Conservation (phyloP, 768 basidiomycete genomes). For the Leccinum truebloodii region DNA sequence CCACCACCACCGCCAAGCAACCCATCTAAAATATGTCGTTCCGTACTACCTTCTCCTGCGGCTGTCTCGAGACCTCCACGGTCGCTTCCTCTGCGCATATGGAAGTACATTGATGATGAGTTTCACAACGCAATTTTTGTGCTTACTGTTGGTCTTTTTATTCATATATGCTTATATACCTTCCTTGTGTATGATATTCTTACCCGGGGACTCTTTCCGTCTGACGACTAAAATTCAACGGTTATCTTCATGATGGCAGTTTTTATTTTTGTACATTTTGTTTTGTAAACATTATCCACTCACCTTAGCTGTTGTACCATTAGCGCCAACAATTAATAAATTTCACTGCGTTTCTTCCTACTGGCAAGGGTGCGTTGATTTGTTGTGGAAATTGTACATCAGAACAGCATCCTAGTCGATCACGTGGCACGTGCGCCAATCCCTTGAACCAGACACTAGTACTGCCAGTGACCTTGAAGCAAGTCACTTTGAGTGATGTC, state of each 20-base stretch:
- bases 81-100: conserved; percentile 18
- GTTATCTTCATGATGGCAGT: neutral
- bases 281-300: neutral
- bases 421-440: neutral
- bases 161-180: conserved; percentile 29
- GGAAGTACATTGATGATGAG: conserved; percentile 26
- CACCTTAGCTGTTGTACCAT: conserved; percentile 16
- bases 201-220: conserved; percentile 26
- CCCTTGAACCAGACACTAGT: too few relatives aligned
- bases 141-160: conserved; percentile 26
- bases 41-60: neutral
- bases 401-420: neutral
- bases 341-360: neutral
- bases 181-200: conserved; percentile 33
- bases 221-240: conserved; percentile 22
- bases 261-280: neutral
- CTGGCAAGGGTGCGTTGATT: neutral
- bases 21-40: neutral
- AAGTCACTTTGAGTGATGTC: too few relatives aligned
- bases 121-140: conserved; percentile 30
- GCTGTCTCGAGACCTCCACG: conserved; percentile 5
- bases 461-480: too few relatives aligned
- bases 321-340: neutral
- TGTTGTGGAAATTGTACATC: too few relatives aligned
- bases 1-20: conserved; percentile 1